Percentiles rank a stretch among this genome's conserved stretches.
These are phyloP conservation scores for Globisporangium alternatum DNA, from an alignment of 352 stramenopile genomes.

Conservation along the genomic window DNA sequence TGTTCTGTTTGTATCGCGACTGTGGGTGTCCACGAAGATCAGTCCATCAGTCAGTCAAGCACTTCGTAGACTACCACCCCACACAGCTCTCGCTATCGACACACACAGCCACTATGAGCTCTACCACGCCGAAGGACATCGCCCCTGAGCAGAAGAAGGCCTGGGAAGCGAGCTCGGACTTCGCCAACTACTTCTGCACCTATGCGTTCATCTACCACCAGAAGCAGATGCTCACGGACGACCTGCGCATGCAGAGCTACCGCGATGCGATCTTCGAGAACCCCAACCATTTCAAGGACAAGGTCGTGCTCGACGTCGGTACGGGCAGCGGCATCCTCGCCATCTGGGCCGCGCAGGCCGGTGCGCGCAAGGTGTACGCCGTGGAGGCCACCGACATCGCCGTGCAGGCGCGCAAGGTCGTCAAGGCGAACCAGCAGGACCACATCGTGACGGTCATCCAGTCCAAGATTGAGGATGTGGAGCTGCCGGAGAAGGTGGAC, in stretches of 20 bases:
- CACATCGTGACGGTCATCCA: constrained; percentile 99
- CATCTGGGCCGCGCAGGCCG: constrained; percentile 98
- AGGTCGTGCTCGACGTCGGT: constrained; percentile 99
- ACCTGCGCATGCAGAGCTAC: constrained; percentile 99
- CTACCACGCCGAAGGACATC: constrained; percentile 39
- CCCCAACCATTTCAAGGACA: constrained; percentile 96
- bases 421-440: constrained; percentile 95
- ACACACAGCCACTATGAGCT: constrained; percentile 20
- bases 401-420: constrained; percentile 93
- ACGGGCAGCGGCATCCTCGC: constrained; percentile 98
- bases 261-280: constrained; percentile 98
- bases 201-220: constrained; percentile 91
- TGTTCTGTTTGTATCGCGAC: neutral
- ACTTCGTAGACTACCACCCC: neutral
- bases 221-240: constrained; percentile 99
- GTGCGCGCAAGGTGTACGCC: constrained; percentile 97
- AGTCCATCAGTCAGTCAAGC: neutral
- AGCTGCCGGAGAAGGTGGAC: constrained; percentile 97
- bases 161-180: constrained; percentile 84
- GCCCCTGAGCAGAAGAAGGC: constrained; percentile 77
- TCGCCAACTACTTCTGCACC: constrained; percentile 90
- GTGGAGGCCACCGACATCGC: constrained; percentile 98
- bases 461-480: constrained; percentile 97
- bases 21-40: neutral
- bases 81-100: neutral